Base-by-base conservation (phyloP, 1,284 basidiomycete genomes). In the Ceratobasidium sp. region DNA sequence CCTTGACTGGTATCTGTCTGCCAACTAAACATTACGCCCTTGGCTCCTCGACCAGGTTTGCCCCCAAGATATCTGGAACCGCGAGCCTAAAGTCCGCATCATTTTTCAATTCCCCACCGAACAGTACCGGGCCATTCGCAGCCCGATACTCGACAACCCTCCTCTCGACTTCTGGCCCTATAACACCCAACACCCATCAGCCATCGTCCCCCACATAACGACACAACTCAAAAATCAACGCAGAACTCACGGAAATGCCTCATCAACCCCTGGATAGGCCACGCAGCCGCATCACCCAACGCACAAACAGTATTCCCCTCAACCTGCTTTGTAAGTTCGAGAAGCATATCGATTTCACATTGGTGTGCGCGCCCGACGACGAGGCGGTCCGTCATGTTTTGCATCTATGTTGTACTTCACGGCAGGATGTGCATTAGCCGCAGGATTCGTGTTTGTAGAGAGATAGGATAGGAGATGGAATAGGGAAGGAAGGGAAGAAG, bases 391-490 rank as follows among this genome's bases (percentile, higher is more conserved):
- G 98, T 98, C 94, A 98, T 97, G 84, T 98, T 97, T 89, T 93
- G 94, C 93, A 98, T 95, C 96, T 96, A 98, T 0, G 95, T 97
- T 1, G 96, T 98, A 63, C 96, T 82, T 98, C 96, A 79, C 96
- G 87, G 84, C 97, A 98, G 1, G 97, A 97, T 6, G 97, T 99
- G 82, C 97, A 99, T 84, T 99, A 97, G 27, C 98, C 98, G 81
- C 97, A 99, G 4, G 95, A 97, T 84, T 99, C 98, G 86, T 99
- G 97, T 85, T 98, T 98, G 87, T 98, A 98, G 11, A 98, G 85
- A 98, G 97, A 87, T 92, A n/a, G 31, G 17, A 29, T 27, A 19
- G 64, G 22, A 50, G 74, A 53, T n/a, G 73, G 53, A 54, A 29
- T 41, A 7, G 22, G 5, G 50, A 9, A 75, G 75, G 44, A 77